Conservation (phyloP, 202 grass and related monocot genomes). For the Tripidium arundinaceum region DNA sequence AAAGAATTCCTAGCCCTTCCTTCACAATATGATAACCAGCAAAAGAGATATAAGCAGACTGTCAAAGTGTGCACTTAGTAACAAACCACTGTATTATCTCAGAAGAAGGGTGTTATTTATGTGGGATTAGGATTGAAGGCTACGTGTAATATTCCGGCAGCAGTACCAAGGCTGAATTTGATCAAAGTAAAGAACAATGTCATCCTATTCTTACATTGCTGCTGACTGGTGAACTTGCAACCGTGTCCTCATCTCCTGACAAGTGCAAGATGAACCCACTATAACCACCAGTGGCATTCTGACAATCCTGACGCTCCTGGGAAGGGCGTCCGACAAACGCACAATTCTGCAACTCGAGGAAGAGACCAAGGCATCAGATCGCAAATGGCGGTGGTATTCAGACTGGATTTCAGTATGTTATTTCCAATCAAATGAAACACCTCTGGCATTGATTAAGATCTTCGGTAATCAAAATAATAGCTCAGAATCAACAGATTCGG, state of each 20-base stretch:
- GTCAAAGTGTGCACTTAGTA: background rate
- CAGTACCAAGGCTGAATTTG: background rate
- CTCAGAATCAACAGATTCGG: background rate
- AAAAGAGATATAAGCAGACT: background rate
- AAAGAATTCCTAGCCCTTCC: background rate
- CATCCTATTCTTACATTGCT: constrained; percentile 37
- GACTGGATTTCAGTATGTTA: background rate
- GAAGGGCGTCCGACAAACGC: constrained; percentile 20
- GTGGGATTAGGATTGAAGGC: background rate
- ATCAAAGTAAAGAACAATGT: background rate
- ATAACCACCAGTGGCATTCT: constrained; percentile 7
- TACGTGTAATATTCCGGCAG: background rate
- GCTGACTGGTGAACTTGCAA: background rate
- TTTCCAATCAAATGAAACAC: background rate
- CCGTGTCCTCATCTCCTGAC: constrained; percentile 43
- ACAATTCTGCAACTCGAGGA: constrained; percentile 37
- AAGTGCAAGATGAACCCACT: constrained; percentile 35
- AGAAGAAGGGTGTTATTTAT: background rate
- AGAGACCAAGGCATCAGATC: constrained; percentile 5
- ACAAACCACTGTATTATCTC: background rate
- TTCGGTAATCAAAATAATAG: background rate
- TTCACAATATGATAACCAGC: background rate
- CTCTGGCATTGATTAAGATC: background rate
- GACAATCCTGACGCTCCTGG: constrained; percentile 1
- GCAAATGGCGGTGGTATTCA: background rate